Evolutionary conservation across 208 protist species (phyloP), one percentile per base, ranked within the genome.

Genomic region (Leishmania arabica): DNA sequence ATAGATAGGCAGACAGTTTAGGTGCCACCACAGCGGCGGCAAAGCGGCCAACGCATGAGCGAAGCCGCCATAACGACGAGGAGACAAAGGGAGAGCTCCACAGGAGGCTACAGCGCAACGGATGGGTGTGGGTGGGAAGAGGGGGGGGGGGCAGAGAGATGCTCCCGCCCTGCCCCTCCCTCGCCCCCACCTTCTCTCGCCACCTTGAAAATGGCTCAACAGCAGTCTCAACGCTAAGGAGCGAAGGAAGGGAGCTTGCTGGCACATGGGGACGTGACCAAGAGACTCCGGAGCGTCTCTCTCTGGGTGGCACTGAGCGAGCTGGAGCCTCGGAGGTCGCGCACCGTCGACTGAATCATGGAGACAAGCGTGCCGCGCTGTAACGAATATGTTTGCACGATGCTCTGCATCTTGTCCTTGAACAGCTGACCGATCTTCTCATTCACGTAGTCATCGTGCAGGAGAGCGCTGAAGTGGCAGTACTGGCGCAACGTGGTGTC

Each of bases 401-500:
- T 7, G 1, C 9, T 31, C 3, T 56, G 51, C 62, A 84, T n/a
- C n/a, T 83, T 68, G 4, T 75, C 31, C 1, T 42, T 15, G n/a
- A 62, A 81, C 6, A 78, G 31, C 34, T 4, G 13, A 37, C 56
- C 37, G 27, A 89, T 2, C 8, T 60, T 71, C 60, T 65, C 9
- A 27, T n/a, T 45, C 51, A 88, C 81, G 17, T 58, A 68, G 27
- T 37, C 60, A 62, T 86, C 68, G 4, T 84, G 68, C n/a, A 81
- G 0, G 37, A 91, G 51, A 7, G 40, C 24, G 6, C 37, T 74
- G 3, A 83, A 54, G 56, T 79, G 64, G 73, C 86, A 91, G 76
- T 88, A 89, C 56, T 64, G 69, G 19, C 77, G 49, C 31, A 91
- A 51, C 2, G 58, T 37, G 1, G 79, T 53, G 71, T 89, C 79